A percentile compares a stretch with the other conserved stretches of the same genome.
These are phyloP conservation scores for Brettanomyces custersianus DNA, from an alignment of 805 yeast species.

Conservation along the genomic window DNA sequence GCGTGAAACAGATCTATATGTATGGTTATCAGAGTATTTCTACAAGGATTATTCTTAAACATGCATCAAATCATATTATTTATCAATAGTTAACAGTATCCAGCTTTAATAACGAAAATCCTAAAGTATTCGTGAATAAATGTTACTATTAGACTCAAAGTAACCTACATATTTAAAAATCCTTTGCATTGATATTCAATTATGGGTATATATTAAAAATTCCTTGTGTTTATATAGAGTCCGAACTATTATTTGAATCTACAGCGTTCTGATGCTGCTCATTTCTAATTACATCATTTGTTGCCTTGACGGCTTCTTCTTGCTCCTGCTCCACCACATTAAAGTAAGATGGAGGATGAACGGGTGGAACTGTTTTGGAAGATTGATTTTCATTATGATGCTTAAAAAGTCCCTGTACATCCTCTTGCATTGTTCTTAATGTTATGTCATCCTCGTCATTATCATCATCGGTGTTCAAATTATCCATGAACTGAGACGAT, in stretches of 20 bases:
- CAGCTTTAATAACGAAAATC: not conserved
- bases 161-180: too few species aligned
- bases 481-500: constrained; percentile 25
- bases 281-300: constrained; percentile 3
- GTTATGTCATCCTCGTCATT: constrained; percentile 21
- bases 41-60: too few species aligned
- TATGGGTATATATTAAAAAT: too few species aligned
- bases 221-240: too few species aligned
- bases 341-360: constrained; percentile 11
- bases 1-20: too few species aligned
- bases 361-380: constrained; percentile 2
- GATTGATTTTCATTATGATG: not conserved
- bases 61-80: too few species aligned
- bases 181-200: too few species aligned
- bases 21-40: too few species aligned
- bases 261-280: not conserved
- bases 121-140: not conserved
- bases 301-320: constrained; percentile 10
- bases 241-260: too few species aligned
- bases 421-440: constrained; percentile 16
- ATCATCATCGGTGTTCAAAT: too few species aligned
- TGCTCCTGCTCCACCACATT: constrained; percentile 10
- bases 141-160: not conserved
- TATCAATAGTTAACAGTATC: too few species aligned
- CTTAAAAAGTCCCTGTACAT: constrained; percentile 10